Percentiles rank a stretch among this genome's conserved stretches.
These are phyloP conservation scores for Stereum hirsutum DNA, from an alignment of 1,284 basidiomycete species.

Conservation along the genomic window DNA sequence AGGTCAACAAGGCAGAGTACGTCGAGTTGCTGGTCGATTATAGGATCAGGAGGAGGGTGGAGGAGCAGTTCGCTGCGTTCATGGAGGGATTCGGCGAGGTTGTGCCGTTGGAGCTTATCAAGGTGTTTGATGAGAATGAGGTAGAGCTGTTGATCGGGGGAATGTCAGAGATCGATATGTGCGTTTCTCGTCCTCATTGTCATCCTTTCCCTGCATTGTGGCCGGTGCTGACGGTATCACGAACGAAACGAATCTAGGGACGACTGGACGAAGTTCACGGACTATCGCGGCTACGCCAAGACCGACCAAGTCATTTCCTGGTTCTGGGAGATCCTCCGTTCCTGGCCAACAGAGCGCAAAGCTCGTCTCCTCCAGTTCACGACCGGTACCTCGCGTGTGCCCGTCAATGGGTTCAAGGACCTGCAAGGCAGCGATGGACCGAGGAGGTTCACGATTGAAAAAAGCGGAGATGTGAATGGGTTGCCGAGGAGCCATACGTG, in stretches of 20 bases:
- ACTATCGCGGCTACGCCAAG: conserved; percentile 78
- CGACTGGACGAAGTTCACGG: conserved; percentile 82
- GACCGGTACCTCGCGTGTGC: conserved; percentile 94
- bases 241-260: conserved; percentile 36
- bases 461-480: conserved; percentile 87
- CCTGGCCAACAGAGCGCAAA: conserved; percentile 96
- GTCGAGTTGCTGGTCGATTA: conserved; percentile 87
- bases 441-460: conserved; percentile 91
- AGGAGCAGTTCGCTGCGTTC: conserved; percentile 94
- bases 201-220: conserved; percentile 2
- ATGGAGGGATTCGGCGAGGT: conserved; percentile 93
- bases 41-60: conserved; percentile 85
- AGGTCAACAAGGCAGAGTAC: conserved; percentile 96
- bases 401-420: conserved; percentile 99
- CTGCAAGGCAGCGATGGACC: conserved; percentile 97
- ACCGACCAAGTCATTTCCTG: conserved; percentile 96
- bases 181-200: conserved; percentile 26
- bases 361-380: conserved; percentile 93
- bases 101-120: conserved; percentile 89
- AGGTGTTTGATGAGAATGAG: conserved; percentile 93
- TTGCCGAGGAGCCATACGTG: conserved; percentile 88
- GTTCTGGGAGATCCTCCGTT: conserved; percentile 99
- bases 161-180: conserved; percentile 93
- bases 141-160: conserved; percentile 90
- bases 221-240: not conserved